These are phyloP conservation scores for Tremella fuciformis DNA, from an alignment of 768 basidiomycete genomes.

Conservation along the genomic window DNA sequence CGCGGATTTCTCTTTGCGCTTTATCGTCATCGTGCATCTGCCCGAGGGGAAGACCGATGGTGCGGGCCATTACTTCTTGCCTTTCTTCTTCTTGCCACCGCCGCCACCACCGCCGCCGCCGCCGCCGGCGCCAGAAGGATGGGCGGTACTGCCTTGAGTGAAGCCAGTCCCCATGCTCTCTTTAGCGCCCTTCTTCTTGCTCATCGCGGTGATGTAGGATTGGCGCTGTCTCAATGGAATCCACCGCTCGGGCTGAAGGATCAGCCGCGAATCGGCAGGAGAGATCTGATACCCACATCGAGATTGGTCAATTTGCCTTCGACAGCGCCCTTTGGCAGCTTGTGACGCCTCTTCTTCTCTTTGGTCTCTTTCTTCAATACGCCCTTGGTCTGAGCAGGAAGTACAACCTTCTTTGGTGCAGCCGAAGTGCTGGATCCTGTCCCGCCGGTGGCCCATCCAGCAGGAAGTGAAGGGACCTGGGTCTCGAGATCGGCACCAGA, in stretches of 20 bases:
- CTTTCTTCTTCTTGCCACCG: constrained; percentile 34
- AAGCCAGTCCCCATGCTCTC: constrained; percentile 51
- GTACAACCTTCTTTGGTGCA: constrained; percentile 3
- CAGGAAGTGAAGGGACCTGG: constrained; percentile 48
- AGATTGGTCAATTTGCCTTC: constrained; percentile 39
- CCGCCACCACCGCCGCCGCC: constrained; percentile 28
- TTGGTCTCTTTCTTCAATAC: constrained; percentile 17
- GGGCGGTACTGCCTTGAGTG: constrained; percentile 40
- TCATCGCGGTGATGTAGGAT: constrained; percentile 32
- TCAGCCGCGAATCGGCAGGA: neutral
- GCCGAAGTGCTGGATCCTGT: constrained; percentile 3
- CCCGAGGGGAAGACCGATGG: too few species aligned
- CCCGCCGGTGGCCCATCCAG: constrained; percentile 38
- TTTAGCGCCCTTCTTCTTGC: constrained; percentile 50
- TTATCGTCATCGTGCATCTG: too few species aligned
- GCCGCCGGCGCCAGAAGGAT: constrained; percentile 16
- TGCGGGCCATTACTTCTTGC: constrained; percentile 24
- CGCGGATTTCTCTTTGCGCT: too few species aligned
- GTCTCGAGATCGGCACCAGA: constrained; percentile 52
- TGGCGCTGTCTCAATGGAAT: constrained; percentile 46
- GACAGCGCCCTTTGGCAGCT: constrained; percentile 48
- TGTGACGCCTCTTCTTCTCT: constrained; percentile 41
- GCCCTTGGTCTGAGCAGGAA: constrained; percentile 9
- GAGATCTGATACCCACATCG: constrained; percentile 46
- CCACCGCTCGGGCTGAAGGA: constrained; percentile 51